Percentiles rank a stretch among this genome's conserved stretches.
Conservation (phyloP, 495 filamentous ascomycete species). For the Xylaria flabelliformis region DNA sequence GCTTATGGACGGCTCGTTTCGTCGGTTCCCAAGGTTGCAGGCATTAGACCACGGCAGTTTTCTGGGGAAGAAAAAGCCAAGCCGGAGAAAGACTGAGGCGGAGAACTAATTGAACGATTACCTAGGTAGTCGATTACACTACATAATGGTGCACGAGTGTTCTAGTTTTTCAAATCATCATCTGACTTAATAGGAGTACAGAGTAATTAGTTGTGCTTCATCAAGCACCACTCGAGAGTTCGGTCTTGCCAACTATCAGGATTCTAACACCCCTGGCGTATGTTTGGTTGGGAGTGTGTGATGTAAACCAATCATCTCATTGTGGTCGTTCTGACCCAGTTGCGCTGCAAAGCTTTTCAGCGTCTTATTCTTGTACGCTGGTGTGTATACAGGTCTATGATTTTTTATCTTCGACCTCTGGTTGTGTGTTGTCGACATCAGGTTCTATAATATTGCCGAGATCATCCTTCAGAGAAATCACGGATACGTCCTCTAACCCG, state of each 20-base stretch:
- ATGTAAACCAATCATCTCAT: not conserved
- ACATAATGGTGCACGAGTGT: not conserved
- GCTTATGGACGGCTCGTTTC: not conserved
- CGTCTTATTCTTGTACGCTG: not conserved
- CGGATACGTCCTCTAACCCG: not conserved
- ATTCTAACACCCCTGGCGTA: not conserved
- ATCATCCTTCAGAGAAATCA: no score
- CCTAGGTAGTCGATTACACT: not conserved
- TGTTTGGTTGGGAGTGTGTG: not conserved
- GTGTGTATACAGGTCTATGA: not conserved
- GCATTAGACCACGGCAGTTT: slow-evolving; percentile 40
- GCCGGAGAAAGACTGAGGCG: slow-evolving; percentile 13
- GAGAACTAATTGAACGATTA: not conserved
- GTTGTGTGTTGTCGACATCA: no score
- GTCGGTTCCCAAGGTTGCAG: slow-evolving; percentile 16
- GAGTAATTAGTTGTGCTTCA: not conserved
- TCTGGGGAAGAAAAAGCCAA: not conserved
- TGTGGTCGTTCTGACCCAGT: not conserved
- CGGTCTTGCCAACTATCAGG: not conserved
- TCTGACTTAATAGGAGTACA: not conserved
- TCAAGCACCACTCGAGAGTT: not conserved
- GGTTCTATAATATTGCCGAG: no score
- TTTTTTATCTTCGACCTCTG: not conserved
- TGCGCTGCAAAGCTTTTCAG: no score
- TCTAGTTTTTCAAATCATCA: not conserved